Percentiles rank a stretch among this genome's conserved stretches.
phyloP scores from a whole-genome alignment of 1,139 yeast species.

The Diutina neorugosa region DNA sequence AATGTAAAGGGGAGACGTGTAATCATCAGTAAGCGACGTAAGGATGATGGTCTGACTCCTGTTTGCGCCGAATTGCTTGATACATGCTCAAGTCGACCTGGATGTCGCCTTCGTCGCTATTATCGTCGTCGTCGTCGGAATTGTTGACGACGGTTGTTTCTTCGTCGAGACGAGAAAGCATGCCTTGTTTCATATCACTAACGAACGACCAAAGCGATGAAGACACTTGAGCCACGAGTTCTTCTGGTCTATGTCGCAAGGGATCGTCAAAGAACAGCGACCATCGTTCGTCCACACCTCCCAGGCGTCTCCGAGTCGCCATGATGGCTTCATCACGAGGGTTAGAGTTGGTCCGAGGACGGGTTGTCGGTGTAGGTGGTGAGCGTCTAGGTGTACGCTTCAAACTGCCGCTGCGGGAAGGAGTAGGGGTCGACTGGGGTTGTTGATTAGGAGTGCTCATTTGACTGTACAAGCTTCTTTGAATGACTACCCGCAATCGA shows the following conservation, averaged over 20 bases:
- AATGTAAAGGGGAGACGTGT: not conserved
- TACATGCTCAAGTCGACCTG: not conserved
- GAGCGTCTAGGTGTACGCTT: not conserved
- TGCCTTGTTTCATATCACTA: conserved; percentile 1
- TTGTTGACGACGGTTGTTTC: not conserved
- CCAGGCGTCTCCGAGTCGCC: not conserved
- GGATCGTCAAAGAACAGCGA: conserved; percentile 2
- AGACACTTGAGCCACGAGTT: not conserved
- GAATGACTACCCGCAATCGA: not conserved
- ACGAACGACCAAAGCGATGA: not conserved
- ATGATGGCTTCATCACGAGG: not conserved
- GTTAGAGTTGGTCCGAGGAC: not conserved
- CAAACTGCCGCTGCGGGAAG: not conserved
- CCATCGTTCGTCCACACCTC: conserved; percentile 3
- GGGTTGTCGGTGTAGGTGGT: not conserved
- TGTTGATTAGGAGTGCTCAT: not conserved
- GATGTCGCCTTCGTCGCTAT: not conserved
- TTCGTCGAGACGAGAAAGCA: not conserved
- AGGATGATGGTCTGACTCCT: not conserved
- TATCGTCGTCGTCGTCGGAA: not conserved
- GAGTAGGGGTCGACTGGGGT: not conserved
- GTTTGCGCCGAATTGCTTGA: not conserved
- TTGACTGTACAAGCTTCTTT: not conserved
- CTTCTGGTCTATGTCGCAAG: not conserved
- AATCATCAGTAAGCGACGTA: not conserved